Base-by-base conservation (phyloP, 345 rosid species). In the Brassica nigra region DNA sequence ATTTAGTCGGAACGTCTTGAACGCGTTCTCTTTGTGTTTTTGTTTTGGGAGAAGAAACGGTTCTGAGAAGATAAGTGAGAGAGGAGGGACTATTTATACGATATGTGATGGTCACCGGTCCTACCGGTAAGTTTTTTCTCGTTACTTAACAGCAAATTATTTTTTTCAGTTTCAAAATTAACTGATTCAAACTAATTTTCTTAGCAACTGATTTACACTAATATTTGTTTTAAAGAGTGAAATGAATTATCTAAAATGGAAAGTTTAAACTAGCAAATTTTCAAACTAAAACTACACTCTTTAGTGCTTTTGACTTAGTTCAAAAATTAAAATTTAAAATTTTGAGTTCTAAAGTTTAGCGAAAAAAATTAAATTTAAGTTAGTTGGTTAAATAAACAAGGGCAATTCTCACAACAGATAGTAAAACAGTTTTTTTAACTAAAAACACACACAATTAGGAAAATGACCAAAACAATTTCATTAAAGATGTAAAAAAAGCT, bases 51-150 rank as follows among this genome's bases (percentile, higher is more conserved):
- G 57, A 62, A 58, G 63, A 62, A 36, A 31, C 27, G 77, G 62
- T 64, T 59, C 20, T 76, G 47, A 71, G 84, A 81, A 20, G 81
- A 73, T 73, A 68, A 67, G 78, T 54, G 61, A 11, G 84, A 74
- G 77, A 67, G 70, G 47, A 33, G 75, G 39, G 81, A 6, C 16
- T 67, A 73, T 81, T 49, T 77, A 81, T 77, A 81, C 18, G 54
- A 81, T 62, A 52, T 29, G 64, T 55, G 61, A 65, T 78, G 73
- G 76, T 71, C 42, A 80, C 83, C 83, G 73, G 47, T 76, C 76
- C 63, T 65, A 66, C 83, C 68, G 83, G 83, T 76, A 55, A 65
- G 12, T 36, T 64, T 55, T 52, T 71, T 78, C 49, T 71, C 76
- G 81, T 78, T 78, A 15, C 9, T 65, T 47, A 71, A 78, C 72